These are phyloP conservation scores for Nymphaea colorata DNA, from an alignment of 164 flowering plant genomes.

Conservation along the genomic window DNA sequence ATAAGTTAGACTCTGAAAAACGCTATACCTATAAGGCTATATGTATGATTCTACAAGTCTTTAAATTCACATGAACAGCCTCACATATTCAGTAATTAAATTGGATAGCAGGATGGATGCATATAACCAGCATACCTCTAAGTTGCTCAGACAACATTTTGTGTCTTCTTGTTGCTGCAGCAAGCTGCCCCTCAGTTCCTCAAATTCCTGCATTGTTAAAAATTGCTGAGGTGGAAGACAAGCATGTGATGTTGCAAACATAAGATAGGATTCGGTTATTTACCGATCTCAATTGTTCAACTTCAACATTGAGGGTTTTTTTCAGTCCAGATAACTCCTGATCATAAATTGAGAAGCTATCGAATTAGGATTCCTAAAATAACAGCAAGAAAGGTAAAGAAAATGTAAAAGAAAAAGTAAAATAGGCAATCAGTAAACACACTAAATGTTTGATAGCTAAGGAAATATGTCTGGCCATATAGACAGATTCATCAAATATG, in stretches of 20 bases:
- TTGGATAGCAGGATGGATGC: not conserved
- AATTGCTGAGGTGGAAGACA: not conserved
- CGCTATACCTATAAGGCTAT: no score
- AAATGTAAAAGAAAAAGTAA: not conserved
- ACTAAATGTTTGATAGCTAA: no score
- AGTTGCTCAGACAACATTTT: slow-evolving; percentile 43
- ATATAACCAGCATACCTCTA: slow-evolving; percentile 13
- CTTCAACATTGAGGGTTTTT: slow-evolving; percentile 77
- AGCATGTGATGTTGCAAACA: not conserved
- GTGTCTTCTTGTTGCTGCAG: slow-evolving; percentile 93
- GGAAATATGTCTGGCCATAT: no score
- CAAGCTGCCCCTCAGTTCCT: slow-evolving; percentile 72
- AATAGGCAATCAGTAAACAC: no score
- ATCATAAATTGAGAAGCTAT: not conserved
- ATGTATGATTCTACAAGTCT: no score
- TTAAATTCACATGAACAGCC: no score
- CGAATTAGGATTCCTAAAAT: not conserved
- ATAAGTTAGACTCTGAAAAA: no score
- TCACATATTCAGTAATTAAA: no score
- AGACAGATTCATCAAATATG: not conserved
- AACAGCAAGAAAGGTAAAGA: not conserved
- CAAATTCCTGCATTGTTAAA: slow-evolving; percentile 18
- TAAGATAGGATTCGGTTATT: slow-evolving; percentile 11
- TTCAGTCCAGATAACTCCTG: slow-evolving; percentile 87
- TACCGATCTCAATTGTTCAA: slow-evolving; percentile 74